Base-by-base conservation (phyloP, 805 yeast species). In the Suhomyces xylopsoci region DNA sequence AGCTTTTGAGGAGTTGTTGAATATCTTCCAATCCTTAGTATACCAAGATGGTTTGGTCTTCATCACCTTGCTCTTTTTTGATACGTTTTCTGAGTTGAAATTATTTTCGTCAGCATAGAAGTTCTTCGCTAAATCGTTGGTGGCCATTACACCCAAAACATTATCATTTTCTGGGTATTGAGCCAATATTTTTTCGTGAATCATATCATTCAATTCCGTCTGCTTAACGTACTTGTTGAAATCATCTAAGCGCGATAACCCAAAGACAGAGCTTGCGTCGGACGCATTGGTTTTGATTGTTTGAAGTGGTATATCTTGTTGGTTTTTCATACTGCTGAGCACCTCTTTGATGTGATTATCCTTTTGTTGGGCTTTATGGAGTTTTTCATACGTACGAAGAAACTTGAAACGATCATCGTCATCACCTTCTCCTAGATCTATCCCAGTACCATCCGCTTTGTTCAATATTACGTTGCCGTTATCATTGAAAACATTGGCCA, bases 171-270 rank as follows among this genome's bases (percentile, higher is more conserved):
- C 43, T 25, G 48, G 20, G 30, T 51, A 49, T 25, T 36, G 40
- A 14, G 53, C 53, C 12, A 48, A 15, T 34, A 63, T 52, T 51
- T 61, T 60, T 4, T 61, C 55, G 32, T 62, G 63, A 40, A 73
- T 71, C 24, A 49, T 47, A 47, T 74, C 73, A 52, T 73, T 68
- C 28, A 74, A 51, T 47, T 69, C 70, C 22, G 73, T 65, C 58
- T 68, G 67, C 50, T 65, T 66, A 10, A 71, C 63, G 52, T 67
- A 75, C 42, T 58, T 63, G 42, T 55, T 57, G 56, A 64, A 75
- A 52, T 75, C 80, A 54, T 70, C 73, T 17, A 74, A 56, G 5
- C 60, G 50, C 1, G 73, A 63, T 15, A 73, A 57, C 7, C 61
- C 62, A 51, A 73, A 71, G 4, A 69, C 59, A 0, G 75, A 69